These are phyloP conservation scores for Ceratobasidium sp. DNA, from an alignment of 1,284 basidiomycete genomes.

Conservation along the genomic window DNA sequence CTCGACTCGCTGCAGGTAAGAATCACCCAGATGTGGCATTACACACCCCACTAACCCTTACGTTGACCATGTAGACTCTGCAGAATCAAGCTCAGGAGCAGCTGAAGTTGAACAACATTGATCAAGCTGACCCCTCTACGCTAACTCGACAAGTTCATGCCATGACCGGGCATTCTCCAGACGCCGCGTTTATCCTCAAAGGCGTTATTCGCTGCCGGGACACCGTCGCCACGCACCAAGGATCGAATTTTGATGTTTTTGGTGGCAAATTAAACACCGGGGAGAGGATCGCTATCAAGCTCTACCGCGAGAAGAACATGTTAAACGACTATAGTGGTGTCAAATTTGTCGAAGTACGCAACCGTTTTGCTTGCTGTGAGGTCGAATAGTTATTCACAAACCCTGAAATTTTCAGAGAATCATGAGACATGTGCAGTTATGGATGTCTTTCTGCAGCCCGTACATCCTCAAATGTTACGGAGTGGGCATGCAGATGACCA, in stretches of 20 bases:
- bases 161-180: slow-evolving; percentile 4
- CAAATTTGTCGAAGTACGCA: slow-evolving; percentile 17
- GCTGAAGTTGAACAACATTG: background rate
- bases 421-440: slow-evolving; percentile 26
- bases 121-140: background rate
- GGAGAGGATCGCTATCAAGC: slow-evolving; percentile 31
- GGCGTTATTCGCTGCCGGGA: slow-evolving; percentile 20
- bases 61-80: background rate
- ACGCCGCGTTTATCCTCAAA: slow-evolving; percentile 5
- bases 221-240: background rate
- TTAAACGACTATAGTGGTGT: slow-evolving; percentile 5
- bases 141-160: slow-evolving; percentile 6
- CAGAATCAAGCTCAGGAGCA: slow-evolving; percentile 5
- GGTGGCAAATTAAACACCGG: slow-evolving; percentile 2
- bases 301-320: slow-evolving; percentile 13
- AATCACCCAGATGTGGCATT: background rate
- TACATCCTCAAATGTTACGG: slow-evolving; percentile 28
- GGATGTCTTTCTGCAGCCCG: slow-evolving; percentile 27
- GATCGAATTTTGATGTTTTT: slow-evolving; percentile 22
- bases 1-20: slow-evolving; percentile 9
- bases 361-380: background rate
- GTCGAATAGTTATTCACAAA: no score
- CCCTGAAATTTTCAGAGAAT: background rate
- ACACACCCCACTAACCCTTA: background rate
- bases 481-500: slow-evolving; percentile 34